A percentile compares a stretch with the other conserved stretches of the same genome.
Conservation (phyloP, 768 basidiomycete genomes). For the Thelephora aurantiotincta region DNA sequence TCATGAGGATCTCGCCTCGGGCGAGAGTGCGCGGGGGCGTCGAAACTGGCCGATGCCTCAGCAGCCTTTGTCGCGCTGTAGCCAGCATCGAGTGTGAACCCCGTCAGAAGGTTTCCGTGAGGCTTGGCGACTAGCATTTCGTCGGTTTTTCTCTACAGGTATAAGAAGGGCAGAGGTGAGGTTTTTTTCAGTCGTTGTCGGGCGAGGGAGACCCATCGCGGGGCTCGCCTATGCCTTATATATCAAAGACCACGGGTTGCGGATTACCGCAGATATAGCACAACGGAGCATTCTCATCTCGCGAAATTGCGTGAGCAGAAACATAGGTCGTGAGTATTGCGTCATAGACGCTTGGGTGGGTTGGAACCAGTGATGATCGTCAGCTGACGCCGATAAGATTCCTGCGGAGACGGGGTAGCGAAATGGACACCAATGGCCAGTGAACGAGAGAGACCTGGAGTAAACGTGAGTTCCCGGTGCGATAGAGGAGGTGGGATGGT, state of each 20-base stretch:
- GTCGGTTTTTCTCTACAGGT: background rate
- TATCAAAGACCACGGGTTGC: no score
- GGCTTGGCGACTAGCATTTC: background rate
- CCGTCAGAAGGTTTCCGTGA: background rate
- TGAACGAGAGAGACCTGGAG: no score
- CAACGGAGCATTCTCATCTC: background rate
- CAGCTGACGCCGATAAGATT: no score
- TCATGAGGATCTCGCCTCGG: constrained; percentile 34
- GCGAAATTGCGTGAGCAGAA: background rate
- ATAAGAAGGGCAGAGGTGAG: background rate
- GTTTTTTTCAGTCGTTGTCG: background rate
- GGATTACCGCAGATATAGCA: background rate
- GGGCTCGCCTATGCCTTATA: background rate
- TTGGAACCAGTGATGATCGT: no score
- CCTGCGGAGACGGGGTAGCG: background rate
- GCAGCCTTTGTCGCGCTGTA: background rate
- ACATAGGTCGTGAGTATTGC: background rate
- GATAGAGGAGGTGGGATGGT: no score
- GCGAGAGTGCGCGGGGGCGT: no score
- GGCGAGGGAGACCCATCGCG: background rate
- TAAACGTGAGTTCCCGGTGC: no score
- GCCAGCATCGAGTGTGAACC: background rate
- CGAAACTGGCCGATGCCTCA: background rate
- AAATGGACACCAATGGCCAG: no score
- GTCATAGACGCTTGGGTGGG: background rate